These are phyloP conservation scores for Ensete ventricosum DNA, from an alignment of 176 grass and related monocot species.

Conservation along the genomic window DNA sequence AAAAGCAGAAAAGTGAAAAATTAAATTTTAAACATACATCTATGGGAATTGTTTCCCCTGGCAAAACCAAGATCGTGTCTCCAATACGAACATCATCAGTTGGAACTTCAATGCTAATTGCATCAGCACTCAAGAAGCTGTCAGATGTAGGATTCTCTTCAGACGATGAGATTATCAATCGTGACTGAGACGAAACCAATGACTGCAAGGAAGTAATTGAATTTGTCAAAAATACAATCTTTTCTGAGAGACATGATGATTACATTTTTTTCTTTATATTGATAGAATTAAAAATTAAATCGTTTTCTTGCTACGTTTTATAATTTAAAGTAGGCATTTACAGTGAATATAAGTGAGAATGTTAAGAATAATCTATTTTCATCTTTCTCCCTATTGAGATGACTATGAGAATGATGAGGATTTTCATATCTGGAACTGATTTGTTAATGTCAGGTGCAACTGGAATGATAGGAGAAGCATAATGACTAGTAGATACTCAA, in stretches of 20 bases:
- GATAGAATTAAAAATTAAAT: neutral
- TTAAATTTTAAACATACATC: slow-evolving; percentile 50
- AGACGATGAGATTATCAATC: slow-evolving; percentile 59
- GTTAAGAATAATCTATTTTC: too few species aligned
- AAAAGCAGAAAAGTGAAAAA: neutral
- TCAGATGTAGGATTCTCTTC: slow-evolving; percentile 45
- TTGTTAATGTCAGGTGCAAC: neutral
- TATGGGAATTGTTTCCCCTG: slow-evolving; percentile 90
- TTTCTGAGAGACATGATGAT: neutral
- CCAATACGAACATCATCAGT: slow-evolving; percentile 89
- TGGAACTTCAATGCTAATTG: slow-evolving; percentile 83
- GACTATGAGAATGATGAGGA: too few species aligned
- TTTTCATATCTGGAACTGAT: too few species aligned
- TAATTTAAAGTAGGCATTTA: too few species aligned
- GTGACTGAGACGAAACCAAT: slow-evolving; percentile 76
- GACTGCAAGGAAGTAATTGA: slow-evolving; percentile 54
- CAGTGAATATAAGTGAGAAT: too few species aligned
- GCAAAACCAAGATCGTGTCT: slow-evolving; percentile 83
- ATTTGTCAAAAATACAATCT: neutral
- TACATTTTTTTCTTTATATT: neutral
- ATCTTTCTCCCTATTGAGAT: too few species aligned
- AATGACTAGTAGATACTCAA: neutral
- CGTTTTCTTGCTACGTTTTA: neutral
- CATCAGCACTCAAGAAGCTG: slow-evolving; percentile 50
- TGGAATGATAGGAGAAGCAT: neutral